phyloP scores from a whole-genome alignment of 2,329 filamentous ascomycete genomes.

The Cytospora piceae region DNA sequence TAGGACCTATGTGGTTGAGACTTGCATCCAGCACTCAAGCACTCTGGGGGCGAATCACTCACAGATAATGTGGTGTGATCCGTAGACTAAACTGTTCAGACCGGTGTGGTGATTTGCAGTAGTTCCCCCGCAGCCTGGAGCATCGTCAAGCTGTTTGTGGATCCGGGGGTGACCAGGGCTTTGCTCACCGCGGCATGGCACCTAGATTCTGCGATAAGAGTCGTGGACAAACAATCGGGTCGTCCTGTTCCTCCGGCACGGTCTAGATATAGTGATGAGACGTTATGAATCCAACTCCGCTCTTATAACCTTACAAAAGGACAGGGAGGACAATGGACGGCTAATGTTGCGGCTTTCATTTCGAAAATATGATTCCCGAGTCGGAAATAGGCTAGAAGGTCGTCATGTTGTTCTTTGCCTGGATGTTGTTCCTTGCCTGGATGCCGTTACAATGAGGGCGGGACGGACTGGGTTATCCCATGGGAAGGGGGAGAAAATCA shows the following conservation, averaged over 20 bases:
- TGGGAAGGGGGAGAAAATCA: conserved; percentile 1
- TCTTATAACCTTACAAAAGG: not conserved
- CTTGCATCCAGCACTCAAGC: not conserved
- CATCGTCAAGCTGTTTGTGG: not conserved
- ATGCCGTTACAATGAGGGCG: not conserved
- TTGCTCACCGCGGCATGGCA: not conserved
- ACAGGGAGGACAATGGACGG: not conserved
- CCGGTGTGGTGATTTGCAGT: conserved; percentile 4
- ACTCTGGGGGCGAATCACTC: not conserved
- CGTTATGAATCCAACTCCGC: not conserved
- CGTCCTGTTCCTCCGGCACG: too few species aligned
- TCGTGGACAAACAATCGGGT: not conserved
- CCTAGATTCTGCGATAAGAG: not conserved
- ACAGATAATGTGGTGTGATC: not conserved
- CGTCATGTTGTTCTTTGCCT: not conserved
- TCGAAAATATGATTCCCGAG: not conserved
- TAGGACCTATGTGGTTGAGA: not conserved
- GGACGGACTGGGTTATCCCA: not conserved
- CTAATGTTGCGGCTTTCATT: not conserved
- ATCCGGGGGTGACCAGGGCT: not conserved
- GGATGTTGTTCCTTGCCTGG: not conserved
- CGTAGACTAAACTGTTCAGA: not conserved
- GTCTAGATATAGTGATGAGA: not conserved
- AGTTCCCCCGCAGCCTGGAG: conserved; percentile 4
- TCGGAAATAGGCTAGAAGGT: not conserved